A percentile compares a stretch with the other conserved stretches of the same genome.
Conservation (phyloP, 2,329 filamentous ascomycete species). For the Trichocomaceae sp. region DNA sequence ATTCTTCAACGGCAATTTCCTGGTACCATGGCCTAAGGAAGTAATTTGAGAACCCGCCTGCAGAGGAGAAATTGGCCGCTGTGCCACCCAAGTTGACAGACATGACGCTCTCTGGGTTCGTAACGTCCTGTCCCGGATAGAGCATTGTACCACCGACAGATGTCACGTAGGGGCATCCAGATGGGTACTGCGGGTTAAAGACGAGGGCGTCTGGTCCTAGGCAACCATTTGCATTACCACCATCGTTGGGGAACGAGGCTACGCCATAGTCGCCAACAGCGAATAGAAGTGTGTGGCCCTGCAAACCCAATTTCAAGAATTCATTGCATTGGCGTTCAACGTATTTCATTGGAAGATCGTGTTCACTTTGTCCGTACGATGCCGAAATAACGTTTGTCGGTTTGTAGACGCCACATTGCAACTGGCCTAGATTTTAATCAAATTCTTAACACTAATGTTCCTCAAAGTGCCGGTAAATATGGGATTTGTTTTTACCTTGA, state of each 20-base stretch:
- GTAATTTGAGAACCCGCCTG: slow-evolving; percentile 45
- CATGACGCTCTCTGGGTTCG: slow-evolving; percentile 26
- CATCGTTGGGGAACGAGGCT: slow-evolving; percentile 33
- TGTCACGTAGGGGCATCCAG: slow-evolving; percentile 48
- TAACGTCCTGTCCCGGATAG: slow-evolving; percentile 22
- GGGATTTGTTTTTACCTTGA: slow-evolving; percentile 35
- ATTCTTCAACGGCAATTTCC: slow-evolving; percentile 33
- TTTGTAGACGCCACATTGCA: slow-evolving; percentile 46
- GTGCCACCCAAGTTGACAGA: slow-evolving; percentile 25
- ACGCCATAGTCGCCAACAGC: slow-evolving; percentile 29
- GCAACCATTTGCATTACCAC: slow-evolving; percentile 29
- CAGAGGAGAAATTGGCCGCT: slow-evolving; percentile 30
- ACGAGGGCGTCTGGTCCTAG: slow-evolving; percentile 35
- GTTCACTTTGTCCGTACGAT: slow-evolving; percentile 51
- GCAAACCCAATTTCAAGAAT: slow-evolving; percentile 47
- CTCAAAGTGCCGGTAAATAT: neutral
- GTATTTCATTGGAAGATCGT: slow-evolving; percentile 49
- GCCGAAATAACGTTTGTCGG: slow-evolving; percentile 54
- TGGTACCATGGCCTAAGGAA: slow-evolving; percentile 41
- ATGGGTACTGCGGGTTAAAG: slow-evolving; percentile 47
- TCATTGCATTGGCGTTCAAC: slow-evolving; percentile 44
- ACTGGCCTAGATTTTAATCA: slow-evolving; percentile 15
- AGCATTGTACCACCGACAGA: slow-evolving; percentile 39
- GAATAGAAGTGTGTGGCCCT: slow-evolving; percentile 27
- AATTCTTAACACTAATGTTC: neutral